Percentiles rank a stretch among this genome's conserved stretches.
Evolutionary conservation across 176 grass and related monocot genomes (phyloP).

Genomic region (Dendrocalamus sinicus): DNA sequence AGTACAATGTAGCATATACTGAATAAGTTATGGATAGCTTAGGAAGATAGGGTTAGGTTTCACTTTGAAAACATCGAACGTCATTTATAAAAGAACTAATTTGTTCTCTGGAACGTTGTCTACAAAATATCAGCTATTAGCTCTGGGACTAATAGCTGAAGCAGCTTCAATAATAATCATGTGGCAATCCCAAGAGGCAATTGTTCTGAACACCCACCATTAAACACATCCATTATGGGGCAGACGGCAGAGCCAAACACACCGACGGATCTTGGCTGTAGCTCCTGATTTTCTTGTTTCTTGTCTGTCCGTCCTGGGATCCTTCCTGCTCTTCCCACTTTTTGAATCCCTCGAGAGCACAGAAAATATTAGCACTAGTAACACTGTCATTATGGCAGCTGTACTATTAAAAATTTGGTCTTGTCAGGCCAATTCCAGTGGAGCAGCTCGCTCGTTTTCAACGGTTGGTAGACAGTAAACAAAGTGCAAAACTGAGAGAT

Average conservation of each 20-base stretch:
- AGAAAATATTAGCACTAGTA: constrained; percentile 8
- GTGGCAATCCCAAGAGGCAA: neutral
- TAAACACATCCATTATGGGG: neutral
- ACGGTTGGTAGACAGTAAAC: constrained; percentile 51
- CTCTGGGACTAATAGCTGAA: neutral
- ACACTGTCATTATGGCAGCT: constrained; percentile 12
- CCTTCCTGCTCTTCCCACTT: constrained; percentile 30
- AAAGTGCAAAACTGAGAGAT: constrained; percentile 36
- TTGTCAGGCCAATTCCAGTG: constrained; percentile 32
- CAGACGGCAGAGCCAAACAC: constrained; percentile 8
- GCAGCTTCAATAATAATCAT: neutral
- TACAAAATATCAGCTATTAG: neutral
- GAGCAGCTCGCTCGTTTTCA: constrained; percentile 48
- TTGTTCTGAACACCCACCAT: neutral
- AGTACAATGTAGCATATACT: neutral
- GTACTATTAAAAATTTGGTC: constrained; percentile 21
- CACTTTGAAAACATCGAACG: neutral
- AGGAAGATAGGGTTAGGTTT: neutral
- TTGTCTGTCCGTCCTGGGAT: constrained; percentile 41
- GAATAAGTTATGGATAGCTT: neutral
- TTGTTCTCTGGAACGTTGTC: too few species aligned
- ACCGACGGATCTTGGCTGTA: constrained; percentile 26
- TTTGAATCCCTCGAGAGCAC: constrained; percentile 26
- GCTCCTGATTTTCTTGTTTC: constrained; percentile 29
- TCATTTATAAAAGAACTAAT: neutral